Percentiles rank a stretch among this genome's conserved stretches.
phyloP scores from a whole-genome alignment of 2,329 filamentous ascomycete genomes.

The Cercospora citrullina region DNA sequence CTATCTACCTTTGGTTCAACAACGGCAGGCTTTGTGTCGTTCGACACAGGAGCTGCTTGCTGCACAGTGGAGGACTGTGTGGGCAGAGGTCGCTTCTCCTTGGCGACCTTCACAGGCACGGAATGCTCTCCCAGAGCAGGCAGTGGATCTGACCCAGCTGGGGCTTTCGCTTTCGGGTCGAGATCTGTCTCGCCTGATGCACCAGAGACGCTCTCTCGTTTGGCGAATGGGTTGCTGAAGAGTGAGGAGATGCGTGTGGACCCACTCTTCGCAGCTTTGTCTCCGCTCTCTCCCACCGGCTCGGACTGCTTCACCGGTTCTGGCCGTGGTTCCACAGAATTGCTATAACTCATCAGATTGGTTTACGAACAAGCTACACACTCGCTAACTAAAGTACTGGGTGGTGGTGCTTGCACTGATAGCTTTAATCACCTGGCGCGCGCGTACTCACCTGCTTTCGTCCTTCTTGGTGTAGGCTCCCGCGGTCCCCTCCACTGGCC shows the following conservation, averaged over 20 bases:
- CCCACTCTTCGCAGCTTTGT: slow-evolving; percentile 1
- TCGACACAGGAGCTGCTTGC: neutral
- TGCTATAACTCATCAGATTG: slow-evolving; percentile 5
- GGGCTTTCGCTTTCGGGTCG: slow-evolving; percentile 6
- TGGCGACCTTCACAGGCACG: slow-evolving; percentile 1
- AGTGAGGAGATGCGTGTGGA: slow-evolving; percentile 8
- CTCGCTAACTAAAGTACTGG: neutral
- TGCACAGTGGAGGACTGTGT: slow-evolving; percentile 8
- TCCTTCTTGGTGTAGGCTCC: slow-evolving; percentile 8
- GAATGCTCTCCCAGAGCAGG: slow-evolving; percentile 7
- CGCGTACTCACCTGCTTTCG: neutral
- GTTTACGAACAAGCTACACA: slow-evolving; percentile 1
- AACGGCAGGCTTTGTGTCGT: neutral
- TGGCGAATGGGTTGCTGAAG: slow-evolving; percentile 16
- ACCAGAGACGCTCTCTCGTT: slow-evolving; percentile 14
- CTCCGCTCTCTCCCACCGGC: neutral
- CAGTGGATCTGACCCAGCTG: slow-evolving; percentile 10
- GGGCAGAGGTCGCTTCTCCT: slow-evolving; percentile 4
- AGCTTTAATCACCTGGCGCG: neutral
- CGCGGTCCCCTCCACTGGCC: neutral
- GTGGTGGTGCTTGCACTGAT: neutral
- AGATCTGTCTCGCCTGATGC: slow-evolving; percentile 9
- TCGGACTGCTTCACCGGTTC: neutral
- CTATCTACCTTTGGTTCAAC: slow-evolving; percentile 5
- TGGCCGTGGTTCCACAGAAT: neutral